Base-by-base conservation (phyloP, 495 filamentous ascomycete genomes). In the Cercophora newfieldiana region DNA sequence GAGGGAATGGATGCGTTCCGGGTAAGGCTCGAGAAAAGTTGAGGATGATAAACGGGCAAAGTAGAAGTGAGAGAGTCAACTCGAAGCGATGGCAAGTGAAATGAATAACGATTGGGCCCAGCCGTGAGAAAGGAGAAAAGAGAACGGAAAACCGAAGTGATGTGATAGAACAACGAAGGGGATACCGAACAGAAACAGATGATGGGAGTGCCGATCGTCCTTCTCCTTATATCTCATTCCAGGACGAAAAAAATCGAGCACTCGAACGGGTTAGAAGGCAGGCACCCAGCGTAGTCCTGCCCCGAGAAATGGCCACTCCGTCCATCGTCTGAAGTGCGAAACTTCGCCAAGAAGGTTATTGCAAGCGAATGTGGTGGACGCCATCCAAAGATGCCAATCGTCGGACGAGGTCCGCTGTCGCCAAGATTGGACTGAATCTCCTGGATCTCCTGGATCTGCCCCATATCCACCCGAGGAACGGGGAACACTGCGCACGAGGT, bases 1-100 rank as follows among this genome's bases (percentile, higher is more conserved):
- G 54, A 31, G 59, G 26, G 47, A 51, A 64, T 33, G 37, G 14
- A 56, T 47, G 37, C 51, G 29, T 68, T 50, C n/a, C n/a, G n/a
- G n/a, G n/a, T n/a, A n/a, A n/a, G n/a, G n/a, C n/a, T n/a, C n/a
- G n/a, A n/a, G n/a, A n/a, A n/a, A n/a, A n/a, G n/a, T n/a, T n/a
- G n/a, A n/a, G n/a, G 30, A 26, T 49, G 57, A 30, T 31, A 60
- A 14, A 44, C 2, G 58, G 1, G 8, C 24, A 21, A 51, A 60
- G 30, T 37, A 10, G 48, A 56, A 29, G 30, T 58, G 56, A n/a
- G 65, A 61, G 49, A 8, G 63, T 49, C 21, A 31, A 26, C 26
- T 60, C 31, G 28, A 30, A 61, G 24, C 1, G 37, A 48, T 37
- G 47, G 26, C 22, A 67, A 59, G 33, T 21, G 33, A 63, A 57